phyloP scores from a whole-genome alignment of 352 stramenopile genomes.

The Phytophthora fragariaefolia region DNA sequence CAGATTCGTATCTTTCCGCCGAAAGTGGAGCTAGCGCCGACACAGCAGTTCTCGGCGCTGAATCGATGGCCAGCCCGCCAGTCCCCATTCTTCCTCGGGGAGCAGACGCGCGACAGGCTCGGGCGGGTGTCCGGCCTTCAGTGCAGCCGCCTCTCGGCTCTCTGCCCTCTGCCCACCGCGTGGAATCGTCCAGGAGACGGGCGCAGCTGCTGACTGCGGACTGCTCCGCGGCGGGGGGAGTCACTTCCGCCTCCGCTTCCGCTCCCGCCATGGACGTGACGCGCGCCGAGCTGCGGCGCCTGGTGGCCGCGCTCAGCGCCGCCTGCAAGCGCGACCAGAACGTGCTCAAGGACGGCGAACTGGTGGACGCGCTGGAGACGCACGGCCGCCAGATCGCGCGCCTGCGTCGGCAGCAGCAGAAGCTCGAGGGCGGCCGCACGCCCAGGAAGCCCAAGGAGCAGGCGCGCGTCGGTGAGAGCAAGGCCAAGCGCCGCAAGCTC shows the following conservation, averaged over 20 bases:
- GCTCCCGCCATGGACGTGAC: conserved; percentile 24
- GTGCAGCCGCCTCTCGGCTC: conserved; percentile 2
- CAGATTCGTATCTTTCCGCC: no score
- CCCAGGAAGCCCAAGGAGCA: conserved; percentile 50
- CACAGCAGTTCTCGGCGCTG: conserved; percentile 15
- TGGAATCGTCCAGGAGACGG: conserved; percentile 22
- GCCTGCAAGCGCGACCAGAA: conserved; percentile 67
- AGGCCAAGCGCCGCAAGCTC: conserved; percentile 56
- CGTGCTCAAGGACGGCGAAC: conserved; percentile 68
- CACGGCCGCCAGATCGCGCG: conserved; percentile 62
- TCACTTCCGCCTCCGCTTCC: not conserved
- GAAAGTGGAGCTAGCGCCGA: no score
- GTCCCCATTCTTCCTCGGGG: conserved; percentile 31
- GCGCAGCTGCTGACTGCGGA: conserved; percentile 5
- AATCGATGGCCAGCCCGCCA: conserved; percentile 30
- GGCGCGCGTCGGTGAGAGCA: conserved; percentile 27
- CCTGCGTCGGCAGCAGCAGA: conserved; percentile 44
- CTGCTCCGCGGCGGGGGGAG: not conserved
- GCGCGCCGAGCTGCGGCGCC: conserved; percentile 46
- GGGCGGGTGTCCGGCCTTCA: not conserved
- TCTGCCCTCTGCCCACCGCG: conserved; percentile 20
- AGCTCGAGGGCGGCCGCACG: conserved; percentile 39
- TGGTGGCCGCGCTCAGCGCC: conserved; percentile 64
- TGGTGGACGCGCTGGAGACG: conserved; percentile 70
- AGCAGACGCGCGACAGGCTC: conserved; percentile 13